A percentile compares a stretch with the other conserved stretches of the same genome.
These are phyloP conservation scores for Coccomyxa sp. DNA, from an alignment of 139 green algal genomes.

Conservation along the genomic window DNA sequence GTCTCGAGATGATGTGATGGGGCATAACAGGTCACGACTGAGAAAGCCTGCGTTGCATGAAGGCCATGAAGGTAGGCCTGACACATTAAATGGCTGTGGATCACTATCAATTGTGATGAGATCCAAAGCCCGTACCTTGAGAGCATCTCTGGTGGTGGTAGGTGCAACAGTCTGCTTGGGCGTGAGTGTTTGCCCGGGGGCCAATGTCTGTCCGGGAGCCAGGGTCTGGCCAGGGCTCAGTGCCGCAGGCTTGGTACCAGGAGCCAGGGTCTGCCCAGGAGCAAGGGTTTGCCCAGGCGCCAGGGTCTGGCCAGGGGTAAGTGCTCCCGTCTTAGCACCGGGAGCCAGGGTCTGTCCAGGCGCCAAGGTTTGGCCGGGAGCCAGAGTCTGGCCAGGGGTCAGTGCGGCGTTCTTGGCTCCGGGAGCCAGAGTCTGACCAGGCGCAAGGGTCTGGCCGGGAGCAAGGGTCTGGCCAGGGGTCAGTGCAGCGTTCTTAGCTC, in stretches of 20 bases:
- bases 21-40: too few species aligned
- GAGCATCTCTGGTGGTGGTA: too few species aligned
- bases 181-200: neutral
- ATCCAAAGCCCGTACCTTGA: too few species aligned
- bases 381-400: neutral
- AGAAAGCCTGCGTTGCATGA: too few species aligned
- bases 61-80: too few species aligned
- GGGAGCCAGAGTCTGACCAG: neutral
- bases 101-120: too few species aligned
- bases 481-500: neutral
- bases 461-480: neutral
- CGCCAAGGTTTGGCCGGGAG: neutral
- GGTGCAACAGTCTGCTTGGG: too few species aligned
- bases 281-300: neutral
- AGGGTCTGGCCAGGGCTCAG: neutral
- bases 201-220: neutral
- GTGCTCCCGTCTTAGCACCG: neutral
- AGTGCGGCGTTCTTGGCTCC: too few species aligned
- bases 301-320: neutral
- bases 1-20: too few species aligned
- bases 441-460: neutral
- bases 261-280: neutral
- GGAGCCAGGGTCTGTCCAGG: neutral
- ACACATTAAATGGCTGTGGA: too few species aligned
- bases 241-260: neutral